Conservation (phyloP, 2,329 filamentous ascomycete species). For the Truncatella angustata region DNA sequence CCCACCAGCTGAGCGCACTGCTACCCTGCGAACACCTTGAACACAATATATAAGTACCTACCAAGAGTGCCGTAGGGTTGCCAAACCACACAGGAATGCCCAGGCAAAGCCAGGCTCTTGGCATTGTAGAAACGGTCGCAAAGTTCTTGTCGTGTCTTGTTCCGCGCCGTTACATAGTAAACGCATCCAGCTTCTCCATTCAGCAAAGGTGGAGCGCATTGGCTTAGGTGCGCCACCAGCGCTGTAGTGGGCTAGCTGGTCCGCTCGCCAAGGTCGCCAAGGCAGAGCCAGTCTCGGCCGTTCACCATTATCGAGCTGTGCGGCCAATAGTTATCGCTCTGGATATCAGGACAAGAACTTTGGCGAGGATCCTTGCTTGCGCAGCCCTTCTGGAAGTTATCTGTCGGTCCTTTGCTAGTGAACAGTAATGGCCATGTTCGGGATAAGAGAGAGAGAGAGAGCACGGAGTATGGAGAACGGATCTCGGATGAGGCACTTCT, state of each 20-base stretch:
- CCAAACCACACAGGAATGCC: too few relatives aligned
- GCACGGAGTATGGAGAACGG: not conserved
- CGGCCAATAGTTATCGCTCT: constrained; percentile 7
- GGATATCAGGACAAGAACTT: constrained; percentile 9
- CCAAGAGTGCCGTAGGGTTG: too few relatives aligned
- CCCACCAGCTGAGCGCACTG: too few relatives aligned
- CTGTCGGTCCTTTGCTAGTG: not conserved
- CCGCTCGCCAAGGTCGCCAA: constrained; percentile 11
- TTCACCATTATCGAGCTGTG: not conserved
- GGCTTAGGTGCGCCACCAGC: not conserved
- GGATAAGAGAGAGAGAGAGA: not conserved
- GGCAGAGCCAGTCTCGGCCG: constrained; percentile 1
- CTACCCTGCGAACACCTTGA: too few relatives aligned
- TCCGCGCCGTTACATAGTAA: not conserved
- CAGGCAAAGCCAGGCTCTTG: too few relatives aligned
- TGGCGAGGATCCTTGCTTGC: not conserved
- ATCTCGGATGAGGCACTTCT: not conserved
- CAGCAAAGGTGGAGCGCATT: not conserved
- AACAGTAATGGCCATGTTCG: not conserved
- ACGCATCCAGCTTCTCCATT: constrained; percentile 5
- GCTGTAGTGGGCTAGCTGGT: constrained; percentile 4
- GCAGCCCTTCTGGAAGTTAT: not conserved
- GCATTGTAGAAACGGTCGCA: not conserved
- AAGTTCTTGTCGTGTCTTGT: not conserved
- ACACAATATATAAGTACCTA: too few relatives aligned